Conservation (phyloP, 192 early-diverging fungal species). For the Linnemannia zychae region DNA sequence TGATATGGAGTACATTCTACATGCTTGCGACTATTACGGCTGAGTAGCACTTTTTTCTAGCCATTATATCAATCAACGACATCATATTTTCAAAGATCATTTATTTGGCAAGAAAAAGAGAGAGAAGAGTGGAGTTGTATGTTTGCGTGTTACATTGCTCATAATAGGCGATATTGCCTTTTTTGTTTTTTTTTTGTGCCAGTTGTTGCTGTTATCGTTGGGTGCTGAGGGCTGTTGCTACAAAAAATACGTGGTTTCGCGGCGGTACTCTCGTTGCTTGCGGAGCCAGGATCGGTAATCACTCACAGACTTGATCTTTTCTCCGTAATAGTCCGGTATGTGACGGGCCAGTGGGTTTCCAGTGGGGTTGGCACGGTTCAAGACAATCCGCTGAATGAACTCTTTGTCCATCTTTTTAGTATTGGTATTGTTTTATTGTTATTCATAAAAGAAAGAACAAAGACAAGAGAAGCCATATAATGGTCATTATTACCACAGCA, state of each 20-base stretch:
- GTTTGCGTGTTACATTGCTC: not conserved
- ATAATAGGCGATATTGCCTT: not conserved
- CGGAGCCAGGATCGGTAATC: conserved; percentile 90
- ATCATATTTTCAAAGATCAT: no score
- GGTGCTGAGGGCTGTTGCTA: conserved; percentile 19
- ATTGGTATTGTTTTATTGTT: no score
- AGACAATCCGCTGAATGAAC: conserved; percentile 75
- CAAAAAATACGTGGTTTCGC: conserved; percentile 75
- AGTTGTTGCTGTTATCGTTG: not conserved
- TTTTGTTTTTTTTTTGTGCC: not conserved
- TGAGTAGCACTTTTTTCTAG: not conserved
- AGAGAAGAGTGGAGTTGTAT: not conserved
- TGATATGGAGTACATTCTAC: not conserved
- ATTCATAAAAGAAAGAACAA: no score
- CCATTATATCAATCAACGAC: not conserved
- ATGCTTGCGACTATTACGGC: not conserved
- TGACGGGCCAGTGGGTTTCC: conserved; percentile 78
- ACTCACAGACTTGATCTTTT: conserved; percentile 85
- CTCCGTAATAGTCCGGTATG: conserved; percentile 94
- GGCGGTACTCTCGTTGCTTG: conserved; percentile 83
- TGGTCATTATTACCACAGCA: not conserved
- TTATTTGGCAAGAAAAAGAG: not conserved
- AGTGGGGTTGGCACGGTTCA: conserved; percentile 76
- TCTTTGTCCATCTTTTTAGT: conserved; percentile 64
- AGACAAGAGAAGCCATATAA: not conserved